Base-by-base conservation (phyloP, 164 flowering plant species). In the Vitis labrusca region DNA sequence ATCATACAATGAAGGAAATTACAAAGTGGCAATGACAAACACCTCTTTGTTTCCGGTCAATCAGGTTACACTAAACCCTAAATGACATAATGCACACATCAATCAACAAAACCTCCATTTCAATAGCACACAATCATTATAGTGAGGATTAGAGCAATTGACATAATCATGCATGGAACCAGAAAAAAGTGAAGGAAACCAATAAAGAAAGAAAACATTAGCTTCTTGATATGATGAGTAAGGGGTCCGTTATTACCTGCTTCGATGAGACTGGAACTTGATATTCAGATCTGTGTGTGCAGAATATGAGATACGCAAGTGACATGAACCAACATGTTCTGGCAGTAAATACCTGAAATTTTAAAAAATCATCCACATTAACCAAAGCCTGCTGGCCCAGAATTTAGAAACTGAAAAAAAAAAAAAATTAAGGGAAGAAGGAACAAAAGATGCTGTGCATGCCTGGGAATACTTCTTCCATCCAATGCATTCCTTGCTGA, bases 401-500 rank as follows among this genome's bases (percentile, higher is more conserved):
- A 49, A 8, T 6, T 16, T n/a, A 29, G 68, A 53, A 16, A 23
- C 50, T 0, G 10, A 49, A 12, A 57, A 19, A 47, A 54, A 23
- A 23, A 23, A 23, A 3, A 17, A 29, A 1, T 32, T 29, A 50
- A 51, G 30, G 13, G 17, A 56, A 29, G 17, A 23, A 23, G 16
- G 15, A 50, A 50, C 1, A 37, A 27, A 47, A 54, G 48, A 19
- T 8, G 11, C 37, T 17, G 19, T 10, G 12, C 79, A 71, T 85
- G 72, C 97, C 87, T 86, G 5, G 98, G 98, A 64, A 93, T 93
- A 51, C 97, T 91, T 85, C 98, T 86, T 63, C 94, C 97, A 79
- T 93, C 95, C 80, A 93, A 79, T 12, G 95, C 83, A 80, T 89
- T 82, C 58, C 92, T 85, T 58, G 98, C 98, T 19, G 91, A 67